Evolutionary conservation across 768 basidiomycete species (phyloP).

Genomic region (Lactifluus subvellereus): DNA sequence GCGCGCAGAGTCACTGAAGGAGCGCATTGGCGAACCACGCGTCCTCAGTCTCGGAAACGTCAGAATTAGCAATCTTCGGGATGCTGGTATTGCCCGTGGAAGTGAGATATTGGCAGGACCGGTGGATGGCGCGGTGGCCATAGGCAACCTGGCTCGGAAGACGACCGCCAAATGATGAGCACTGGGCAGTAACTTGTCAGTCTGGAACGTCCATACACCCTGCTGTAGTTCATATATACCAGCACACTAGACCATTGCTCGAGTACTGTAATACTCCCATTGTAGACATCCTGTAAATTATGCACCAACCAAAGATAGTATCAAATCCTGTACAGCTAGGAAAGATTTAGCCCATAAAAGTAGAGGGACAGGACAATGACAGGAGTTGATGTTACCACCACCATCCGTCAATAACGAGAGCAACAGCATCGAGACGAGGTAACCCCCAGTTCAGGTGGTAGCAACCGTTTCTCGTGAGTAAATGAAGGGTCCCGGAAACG

Average conservation of each 20-base stretch:
- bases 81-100: background rate
- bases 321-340: background rate
- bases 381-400: too few species aligned
- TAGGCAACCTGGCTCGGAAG: background rate
- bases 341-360: background rate
- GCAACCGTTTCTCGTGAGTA: background rate
- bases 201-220: background rate
- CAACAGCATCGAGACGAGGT: background rate
- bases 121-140: background rate
- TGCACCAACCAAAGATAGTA: background rate
- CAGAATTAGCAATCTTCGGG: conserved; percentile 10
- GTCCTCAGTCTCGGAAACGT: conserved; percentile 14
- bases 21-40: conserved; percentile 11
- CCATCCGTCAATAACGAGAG: too few species aligned
- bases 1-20: conserved; percentile 18
- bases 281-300: background rate
- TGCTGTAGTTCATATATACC: background rate
- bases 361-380: background rate
- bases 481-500: background rate
- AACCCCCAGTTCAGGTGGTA: background rate
- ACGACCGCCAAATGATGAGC: background rate
- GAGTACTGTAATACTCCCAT: background rate
- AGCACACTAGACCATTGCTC: background rate
- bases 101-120: background rate
- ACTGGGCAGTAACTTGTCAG: background rate